phyloP scores from a whole-genome alignment of 441 rosid species.

The Metrosideros polymorpha region DNA sequence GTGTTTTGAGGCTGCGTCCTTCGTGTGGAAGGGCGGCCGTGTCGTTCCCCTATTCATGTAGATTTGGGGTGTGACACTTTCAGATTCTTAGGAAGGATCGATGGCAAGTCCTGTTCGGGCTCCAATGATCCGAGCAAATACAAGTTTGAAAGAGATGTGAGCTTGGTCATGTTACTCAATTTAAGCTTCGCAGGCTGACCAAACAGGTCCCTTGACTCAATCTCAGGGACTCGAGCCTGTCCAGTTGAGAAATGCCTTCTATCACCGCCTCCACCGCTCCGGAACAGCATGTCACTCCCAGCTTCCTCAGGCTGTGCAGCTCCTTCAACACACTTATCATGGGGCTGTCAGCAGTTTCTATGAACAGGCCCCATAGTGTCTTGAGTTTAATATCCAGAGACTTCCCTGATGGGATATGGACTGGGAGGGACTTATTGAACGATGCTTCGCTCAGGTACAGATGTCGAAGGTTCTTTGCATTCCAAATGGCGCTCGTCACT shows the following conservation, averaged over 20 bases:
- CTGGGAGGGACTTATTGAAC: background rate
- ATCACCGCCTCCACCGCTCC: background rate
- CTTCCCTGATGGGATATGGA: background rate
- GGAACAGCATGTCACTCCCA: conserved; percentile 3
- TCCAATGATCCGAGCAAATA: conserved; percentile 1
- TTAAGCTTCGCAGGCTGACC: conserved; percentile 4
- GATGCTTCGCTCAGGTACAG: conserved; percentile 7
- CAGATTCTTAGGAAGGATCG: background rate
- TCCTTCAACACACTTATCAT: background rate
- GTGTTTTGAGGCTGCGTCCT: no score
- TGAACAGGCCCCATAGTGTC: conserved; percentile 14
- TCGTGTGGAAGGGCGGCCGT: no score
- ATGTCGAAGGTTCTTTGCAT: conserved; percentile 9
- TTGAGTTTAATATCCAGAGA: background rate
- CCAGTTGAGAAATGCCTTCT: background rate
- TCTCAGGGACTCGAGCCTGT: conserved; percentile 7
- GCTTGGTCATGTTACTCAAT: background rate
- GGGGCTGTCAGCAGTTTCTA: background rate
- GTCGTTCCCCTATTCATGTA: no score
- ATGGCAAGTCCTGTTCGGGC: background rate
- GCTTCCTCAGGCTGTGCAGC: background rate
- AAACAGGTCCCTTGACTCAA: conserved; percentile 1
- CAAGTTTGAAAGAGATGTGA: conserved; percentile 2
- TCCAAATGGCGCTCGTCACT: conserved; percentile 15
- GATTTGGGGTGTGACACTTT: no score